Base-by-base conservation (phyloP, 305 asterid genomes). In the Fraxinus platypoda region DNA sequence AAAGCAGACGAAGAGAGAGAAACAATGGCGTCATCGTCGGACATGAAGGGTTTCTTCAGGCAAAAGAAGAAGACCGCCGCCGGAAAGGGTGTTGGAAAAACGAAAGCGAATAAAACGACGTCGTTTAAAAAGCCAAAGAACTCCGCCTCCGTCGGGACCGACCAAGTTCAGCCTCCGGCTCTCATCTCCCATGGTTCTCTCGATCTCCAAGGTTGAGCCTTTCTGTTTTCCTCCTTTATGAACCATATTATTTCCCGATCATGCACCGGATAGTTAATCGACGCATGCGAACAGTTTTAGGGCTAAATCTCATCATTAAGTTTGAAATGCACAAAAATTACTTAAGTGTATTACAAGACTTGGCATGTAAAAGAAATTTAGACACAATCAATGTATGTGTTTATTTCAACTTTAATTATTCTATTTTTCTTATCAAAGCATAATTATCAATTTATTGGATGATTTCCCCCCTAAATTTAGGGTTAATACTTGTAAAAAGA, bases 11-110 rank as follows among this genome's bases (percentile, higher is more conserved):
- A 57, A 77, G 78, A 23, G 11, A 49, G 71, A 78, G 15, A 52
- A 49, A 17, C 7, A 80, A 91, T 83, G 95, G 87, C 93, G 81
- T 88, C 97, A 1, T 82, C 83, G 79, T 83, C 89, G 17, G 93
- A 87, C 71, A 87, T 95, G 82, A 92, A 90, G 85, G 98, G 94
- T 74, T 92, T 90, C 90, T 95, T 85, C 88, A 85, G 84, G 83
- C 95, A 93, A 87, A 90, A 87, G 90, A 93, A 92, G 91, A 90
- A 88, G 82, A 79, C 86, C 26, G 25, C 74, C n/a, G 21, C 21
- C 8, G 74, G 74, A 1, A 82, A 81, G 0, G 90, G 91, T 17
- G 77, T 89, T 70, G 68, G 91, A n/a, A 93, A 87, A 87, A 72
- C 91, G 1, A 82, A 84, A 37, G 17, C 88, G 3, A 80, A 83